Evolutionary conservation across 768 basidiomycete species (phyloP).

Genomic region (Suillus tomentosus): DNA sequence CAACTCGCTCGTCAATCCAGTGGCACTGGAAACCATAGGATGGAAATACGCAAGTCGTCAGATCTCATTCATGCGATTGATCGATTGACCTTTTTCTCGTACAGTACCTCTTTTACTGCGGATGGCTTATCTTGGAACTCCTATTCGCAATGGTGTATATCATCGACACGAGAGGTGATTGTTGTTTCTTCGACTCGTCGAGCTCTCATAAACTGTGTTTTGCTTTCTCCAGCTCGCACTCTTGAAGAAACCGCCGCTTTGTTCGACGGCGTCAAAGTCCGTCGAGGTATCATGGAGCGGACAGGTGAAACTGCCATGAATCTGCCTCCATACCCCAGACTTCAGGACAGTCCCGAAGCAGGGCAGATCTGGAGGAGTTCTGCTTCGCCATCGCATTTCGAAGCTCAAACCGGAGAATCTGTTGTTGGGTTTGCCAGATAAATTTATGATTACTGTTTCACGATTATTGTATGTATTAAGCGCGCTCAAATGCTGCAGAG

Average conservation of each 20-base stretch:
- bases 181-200: slow-evolving; percentile 10
- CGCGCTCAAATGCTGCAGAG: background rate
- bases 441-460: background rate
- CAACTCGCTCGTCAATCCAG: slow-evolving; percentile 80
- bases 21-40: slow-evolving; percentile 55
- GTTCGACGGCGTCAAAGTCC: slow-evolving; percentile 55
- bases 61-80: background rate
- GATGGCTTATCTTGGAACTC: slow-evolving; percentile 66
- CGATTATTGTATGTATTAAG: background rate
- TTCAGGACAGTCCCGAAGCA: background rate
- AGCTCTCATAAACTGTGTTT: slow-evolving; percentile 15
- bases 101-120: slow-evolving; percentile 61
- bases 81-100: background rate
- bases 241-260: slow-evolving; percentile 74
- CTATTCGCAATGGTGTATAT: slow-evolving; percentile 55
- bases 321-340: slow-evolving; percentile 13
- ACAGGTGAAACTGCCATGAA: slow-evolving; percentile 52
- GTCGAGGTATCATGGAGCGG: slow-evolving; percentile 45
- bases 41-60: slow-evolving; percentile 47
- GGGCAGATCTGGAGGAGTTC: background rate
- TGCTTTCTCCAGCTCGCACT: slow-evolving; percentile 46
- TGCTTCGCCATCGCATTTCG: background rate
- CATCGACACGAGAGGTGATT: slow-evolving; percentile 63
- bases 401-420: background rate
- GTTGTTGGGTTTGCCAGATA: background rate